phyloP scores from a whole-genome alignment of 768 basidiomycete genomes.

The Auricularia sp. region DNA sequence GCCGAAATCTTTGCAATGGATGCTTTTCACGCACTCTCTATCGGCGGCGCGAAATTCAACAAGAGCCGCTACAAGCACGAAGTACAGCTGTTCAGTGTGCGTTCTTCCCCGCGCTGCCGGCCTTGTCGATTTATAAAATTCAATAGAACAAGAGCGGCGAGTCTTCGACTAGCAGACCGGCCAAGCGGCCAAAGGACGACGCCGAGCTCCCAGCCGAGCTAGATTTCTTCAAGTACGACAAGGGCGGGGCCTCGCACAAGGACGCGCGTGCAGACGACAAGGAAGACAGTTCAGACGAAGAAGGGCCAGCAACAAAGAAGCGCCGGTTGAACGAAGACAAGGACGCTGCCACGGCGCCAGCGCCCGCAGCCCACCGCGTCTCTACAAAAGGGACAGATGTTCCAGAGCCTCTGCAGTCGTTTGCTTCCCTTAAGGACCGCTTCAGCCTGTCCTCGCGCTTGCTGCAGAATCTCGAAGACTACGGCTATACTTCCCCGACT shows the following conservation, averaged over 20 bases:
- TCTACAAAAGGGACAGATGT: conserved; percentile 63
- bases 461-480: conserved; percentile 50
- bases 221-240: conserved; percentile 87
- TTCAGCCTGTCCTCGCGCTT: conserved; percentile 52
- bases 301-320: conserved; percentile 12
- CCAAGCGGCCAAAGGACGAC: conserved; percentile 13
- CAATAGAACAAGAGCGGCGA: background rate
- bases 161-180: conserved; percentile 1
- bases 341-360: conserved; percentile 14
- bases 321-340: conserved; percentile 15
- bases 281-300: conserved; percentile 23
- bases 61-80: conserved; percentile 64
- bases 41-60: conserved; percentile 76
- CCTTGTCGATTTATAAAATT: background rate
- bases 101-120: background rate
- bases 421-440: conserved; percentile 47
- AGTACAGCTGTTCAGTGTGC: conserved; percentile 49
- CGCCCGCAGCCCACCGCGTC: conserved; percentile 48
- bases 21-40: conserved; percentile 81
- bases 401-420: conserved; percentile 48
- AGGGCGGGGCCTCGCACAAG: conserved; percentile 29
- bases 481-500: conserved; percentile 60
- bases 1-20: conserved; percentile 43
- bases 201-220: conserved; percentile 63
- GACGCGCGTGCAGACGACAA: conserved; percentile 30